Base-by-base conservation (phyloP, 352 stramenopile species). In the Pythium utonaiense region DNA sequence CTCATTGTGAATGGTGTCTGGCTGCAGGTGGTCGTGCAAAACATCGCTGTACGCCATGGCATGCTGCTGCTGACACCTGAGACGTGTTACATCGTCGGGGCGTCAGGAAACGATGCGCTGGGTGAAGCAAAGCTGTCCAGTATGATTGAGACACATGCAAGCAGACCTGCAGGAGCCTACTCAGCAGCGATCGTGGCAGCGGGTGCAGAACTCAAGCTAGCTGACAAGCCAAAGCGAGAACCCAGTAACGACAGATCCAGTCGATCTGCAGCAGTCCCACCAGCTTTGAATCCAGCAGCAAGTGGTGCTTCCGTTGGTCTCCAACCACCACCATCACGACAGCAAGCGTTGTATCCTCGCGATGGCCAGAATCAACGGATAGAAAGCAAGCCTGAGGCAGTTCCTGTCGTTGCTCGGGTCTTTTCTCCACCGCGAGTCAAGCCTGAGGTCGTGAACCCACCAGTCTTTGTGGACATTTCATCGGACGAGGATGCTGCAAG, bases 31-130 rank as follows among this genome's bases (percentile, higher is more conserved):
- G 56, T 80, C 0, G 64, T 94, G 14, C 69, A 86, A 42, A 79
- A 94, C 41, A 81, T 86, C 4, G 69, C 74, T 14, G 57, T 93
- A 8, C 83, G 81, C 24, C 83, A 93, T 52, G 85, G 85, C 42
- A 52, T 94, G 60, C 60, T 94, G 24, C 36, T 89, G 57, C 66
- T 94, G 34, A 87, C 74, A 36, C 77, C 80, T 0, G 64, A 86
- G 27, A 91, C 82, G 62, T 92, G 78, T 24, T 67, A 87, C 10
- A 57, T 92, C 25, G 60, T 94, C 22, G 77, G 82, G 1, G 68
- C 62, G 6, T 67, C 71, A 33, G 53, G 64, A 1, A 77, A 84
- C 53, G 61, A 55, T 30, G 28, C 28, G 14, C 42, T 68, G 6
- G 64, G 64, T 12, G 30, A 31, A 6, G 36, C 70, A 25, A 57